Evolutionary conservation across 2,329 filamentous ascomycete species (phyloP).

Genomic region (Calonectria multiphialidica): DNA sequence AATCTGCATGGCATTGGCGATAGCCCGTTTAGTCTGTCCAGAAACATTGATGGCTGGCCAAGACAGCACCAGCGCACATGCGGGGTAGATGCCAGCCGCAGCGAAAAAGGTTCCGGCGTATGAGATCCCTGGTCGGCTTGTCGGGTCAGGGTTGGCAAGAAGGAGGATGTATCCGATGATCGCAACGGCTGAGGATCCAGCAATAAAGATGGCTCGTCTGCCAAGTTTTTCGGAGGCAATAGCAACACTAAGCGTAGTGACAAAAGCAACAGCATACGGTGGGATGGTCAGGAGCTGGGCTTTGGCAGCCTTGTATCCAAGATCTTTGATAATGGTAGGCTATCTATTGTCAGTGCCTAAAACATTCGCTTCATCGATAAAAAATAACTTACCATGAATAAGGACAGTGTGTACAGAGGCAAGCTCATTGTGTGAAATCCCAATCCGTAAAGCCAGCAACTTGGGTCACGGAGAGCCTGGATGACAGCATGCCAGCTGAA

Average conservation of each 20-base stretch:
- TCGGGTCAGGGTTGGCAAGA: conserved; percentile 61
- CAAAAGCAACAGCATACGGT: conserved; percentile 72
- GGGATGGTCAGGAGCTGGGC: conserved; percentile 73
- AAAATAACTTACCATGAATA: conserved; percentile 60
- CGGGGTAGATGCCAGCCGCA: conserved; percentile 76
- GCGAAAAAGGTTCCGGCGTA: conserved; percentile 74
- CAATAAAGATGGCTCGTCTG: conserved; percentile 73
- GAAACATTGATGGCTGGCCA: conserved; percentile 82
- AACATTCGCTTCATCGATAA: fast-evolving
- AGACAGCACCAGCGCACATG: conserved; percentile 71
- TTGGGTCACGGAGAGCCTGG: conserved; percentile 74
- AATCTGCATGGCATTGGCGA: conserved; percentile 79
- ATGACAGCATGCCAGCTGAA: conserved; percentile 77
- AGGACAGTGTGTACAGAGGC: conserved; percentile 67
- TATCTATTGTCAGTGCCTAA: conserved; percentile 25
- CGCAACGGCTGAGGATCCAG: conserved; percentile 66
- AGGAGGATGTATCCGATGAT: conserved; percentile 74
- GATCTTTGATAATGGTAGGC: conserved; percentile 66
- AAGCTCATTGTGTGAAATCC: conserved; percentile 81
- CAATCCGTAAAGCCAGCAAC: conserved; percentile 79
- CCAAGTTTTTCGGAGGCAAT: conserved; percentile 69
- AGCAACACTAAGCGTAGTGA: conserved; percentile 69
- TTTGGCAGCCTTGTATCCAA: conserved; percentile 65
- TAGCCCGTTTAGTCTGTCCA: conserved; percentile 76
- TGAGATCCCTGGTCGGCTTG: conserved; percentile 64